Evolutionary conservation across 2,329 filamentous ascomycete genomes (phyloP).

Genomic region (Monilinia aucupariae): DNA sequence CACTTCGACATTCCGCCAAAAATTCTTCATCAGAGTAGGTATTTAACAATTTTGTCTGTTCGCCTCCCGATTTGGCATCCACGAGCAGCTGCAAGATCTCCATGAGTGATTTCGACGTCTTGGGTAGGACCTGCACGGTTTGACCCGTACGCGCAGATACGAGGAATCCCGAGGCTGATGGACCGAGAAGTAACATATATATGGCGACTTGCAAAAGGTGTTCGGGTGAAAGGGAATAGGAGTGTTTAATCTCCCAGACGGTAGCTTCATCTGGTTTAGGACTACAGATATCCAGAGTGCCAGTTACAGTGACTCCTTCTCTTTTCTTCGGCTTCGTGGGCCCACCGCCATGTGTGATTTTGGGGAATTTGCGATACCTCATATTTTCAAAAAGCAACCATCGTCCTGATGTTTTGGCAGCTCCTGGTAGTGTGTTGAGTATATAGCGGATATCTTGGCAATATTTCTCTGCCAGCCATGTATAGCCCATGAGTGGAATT

Average conservation of each 20-base stretch:
- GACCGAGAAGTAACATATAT: constrained; percentile 6
- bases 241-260: constrained; percentile 12
- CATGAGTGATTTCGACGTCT: not conserved
- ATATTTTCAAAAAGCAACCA: not conserved
- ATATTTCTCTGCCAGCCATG: constrained; percentile 1
- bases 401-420: not conserved
- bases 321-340: not conserved
- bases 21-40: constrained; percentile 13
- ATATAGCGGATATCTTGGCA: not conserved
- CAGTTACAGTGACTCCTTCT: not conserved
- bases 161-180: not conserved
- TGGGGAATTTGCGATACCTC: not conserved
- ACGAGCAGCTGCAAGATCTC: constrained; percentile 7
- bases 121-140: constrained; percentile 8
- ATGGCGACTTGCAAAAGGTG: constrained; percentile 6
- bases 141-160: constrained; percentile 12
- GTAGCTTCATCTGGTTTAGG: not conserved
- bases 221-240: constrained; percentile 3
- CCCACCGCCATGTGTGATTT: not conserved
- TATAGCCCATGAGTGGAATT: not conserved
- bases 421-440: not conserved
- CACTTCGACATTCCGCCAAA: not conserved
- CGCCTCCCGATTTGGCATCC: constrained; percentile 1
- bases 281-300: constrained; percentile 8
- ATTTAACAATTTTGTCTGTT: constrained; percentile 7